Base-by-base conservation (phyloP, 1,284 basidiomycete species). In the Leucoagaricus sp. region DNA sequence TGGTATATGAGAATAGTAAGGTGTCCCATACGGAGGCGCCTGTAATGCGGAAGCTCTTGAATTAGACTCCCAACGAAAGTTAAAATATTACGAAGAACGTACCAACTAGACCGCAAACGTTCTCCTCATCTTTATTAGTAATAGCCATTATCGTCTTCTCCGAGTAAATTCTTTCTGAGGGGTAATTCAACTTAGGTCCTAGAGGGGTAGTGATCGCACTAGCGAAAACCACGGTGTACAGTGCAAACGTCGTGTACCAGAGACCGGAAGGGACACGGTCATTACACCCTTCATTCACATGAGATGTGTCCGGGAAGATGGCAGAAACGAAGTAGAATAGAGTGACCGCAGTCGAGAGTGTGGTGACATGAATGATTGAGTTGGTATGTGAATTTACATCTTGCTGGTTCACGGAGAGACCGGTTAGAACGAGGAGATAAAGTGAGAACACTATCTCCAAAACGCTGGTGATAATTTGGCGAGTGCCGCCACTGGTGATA, bases 1-100 rank as follows among this genome's bases (percentile, higher is more conserved):
- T 92, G 25, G 89, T 91, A 69, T 93, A 94, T 12, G 85, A 86
- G 72, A 95, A 96, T 9, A 93, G 69, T 3, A 93, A 70, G 53
- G 76, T 75, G 51, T 82, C 83, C 72, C 81, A 83, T 1, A 86
- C 78, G 4, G 82, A 87, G 12, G 76, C 75, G 55, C 75, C 74
- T 71, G 57, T 1, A 31, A 55, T 52, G 57, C 15, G 54, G 5
- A 21, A n/a, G n/a, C n/a, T n/a, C n/a, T n/a, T n/a, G n/a, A n/a
- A n/a, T n/a, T n/a, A n/a, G n/a, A n/a, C n/a, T n/a, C n/a, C n/a
- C n/a, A n/a, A n/a, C n/a, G n/a, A n/a, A n/a, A n/a, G n/a, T n/a
- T n/a, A n/a, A n/a, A n/a, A n/a, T n/a, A n/a, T n/a, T n/a, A n/a
- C n/a, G n/a, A 49, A 13, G 31, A 57, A 72, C 67, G 52, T 63